Percentiles rank a stretch among this genome's conserved stretches.
phyloP scores from a whole-genome alignment of 768 basidiomycete genomes.

The Suillus americanus region DNA sequence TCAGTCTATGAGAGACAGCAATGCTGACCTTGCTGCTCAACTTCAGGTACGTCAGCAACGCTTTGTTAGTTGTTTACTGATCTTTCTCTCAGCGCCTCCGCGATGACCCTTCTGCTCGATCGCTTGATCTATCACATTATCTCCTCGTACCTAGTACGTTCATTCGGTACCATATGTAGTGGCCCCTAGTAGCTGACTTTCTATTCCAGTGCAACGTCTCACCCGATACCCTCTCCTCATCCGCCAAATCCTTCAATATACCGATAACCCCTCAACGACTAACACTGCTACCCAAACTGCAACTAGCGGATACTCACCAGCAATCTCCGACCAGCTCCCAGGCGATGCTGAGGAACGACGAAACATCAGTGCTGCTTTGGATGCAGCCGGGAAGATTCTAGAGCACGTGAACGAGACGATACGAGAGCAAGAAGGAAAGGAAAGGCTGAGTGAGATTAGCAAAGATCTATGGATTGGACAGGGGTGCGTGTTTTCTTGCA shows the following conservation, averaged over 20 bases:
- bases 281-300: background rate
- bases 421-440: constrained; percentile 76
- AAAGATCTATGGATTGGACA: constrained; percentile 86
- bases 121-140: constrained; percentile 88
- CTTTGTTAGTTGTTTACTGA: background rate
- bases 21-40: constrained; percentile 61
- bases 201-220: constrained; percentile 81
- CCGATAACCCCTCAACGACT: constrained; percentile 45
- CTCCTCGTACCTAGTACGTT: constrained; percentile 84
- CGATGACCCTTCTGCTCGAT: constrained; percentile 75
- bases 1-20: constrained; percentile 67
- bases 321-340: constrained; percentile 3
- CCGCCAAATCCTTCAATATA: constrained; percentile 81
- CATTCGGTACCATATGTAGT: background rate
- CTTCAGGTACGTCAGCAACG: constrained; percentile 50
- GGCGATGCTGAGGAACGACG: constrained; percentile 49
- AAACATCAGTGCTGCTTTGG: constrained; percentile 53
- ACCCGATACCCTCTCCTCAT: constrained; percentile 92
- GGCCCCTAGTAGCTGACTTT: background rate
- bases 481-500: constrained; percentile 48
- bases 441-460: constrained; percentile 73
- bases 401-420: constrained; percentile 87
- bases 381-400: constrained; percentile 71
- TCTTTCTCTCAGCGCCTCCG: constrained; percentile 55
- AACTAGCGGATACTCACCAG: background rate